These are phyloP conservation scores for Dimargaris verticillata DNA, from an alignment of 192 early-diverging fungal genomes.

Conservation along the genomic window DNA sequence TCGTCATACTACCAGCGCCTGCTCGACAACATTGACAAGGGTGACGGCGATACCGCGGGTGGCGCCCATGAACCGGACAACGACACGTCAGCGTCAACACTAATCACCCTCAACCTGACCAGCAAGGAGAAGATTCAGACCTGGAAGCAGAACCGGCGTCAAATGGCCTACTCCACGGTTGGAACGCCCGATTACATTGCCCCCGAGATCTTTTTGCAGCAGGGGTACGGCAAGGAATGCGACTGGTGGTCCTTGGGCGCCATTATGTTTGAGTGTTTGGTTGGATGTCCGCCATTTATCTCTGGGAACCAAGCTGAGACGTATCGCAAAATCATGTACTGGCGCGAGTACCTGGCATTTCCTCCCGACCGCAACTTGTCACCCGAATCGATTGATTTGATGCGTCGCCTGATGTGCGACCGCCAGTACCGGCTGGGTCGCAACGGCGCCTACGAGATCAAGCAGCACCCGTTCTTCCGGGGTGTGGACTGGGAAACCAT, in stretches of 20 bases:
- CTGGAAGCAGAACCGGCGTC: slow-evolving; percentile 93
- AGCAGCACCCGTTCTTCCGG: slow-evolving; percentile 85
- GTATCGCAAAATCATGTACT: slow-evolving; percentile 95
- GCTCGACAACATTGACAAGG: slow-evolving; percentile 47
- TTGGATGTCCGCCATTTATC: slow-evolving; percentile 97
- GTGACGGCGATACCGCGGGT: slow-evolving; percentile 25
- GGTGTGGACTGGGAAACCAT: slow-evolving; percentile 84
- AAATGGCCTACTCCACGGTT: slow-evolving; percentile 91
- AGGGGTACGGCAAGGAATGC: slow-evolving; percentile 92
- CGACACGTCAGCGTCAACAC: slow-evolving; percentile 15
- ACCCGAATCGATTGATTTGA: slow-evolving; percentile 80
- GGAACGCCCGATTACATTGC: slow-evolving; percentile 98
- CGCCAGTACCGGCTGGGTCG: slow-evolving; percentile 74
- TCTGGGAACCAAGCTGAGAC: slow-evolving; percentile 90
- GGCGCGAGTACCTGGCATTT: slow-evolving; percentile 77
- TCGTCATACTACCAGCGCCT: slow-evolving; percentile 84
- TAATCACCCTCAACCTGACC: slow-evolving; percentile 83
- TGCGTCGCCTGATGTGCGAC: slow-evolving; percentile 77
- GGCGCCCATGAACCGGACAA: slow-evolving; percentile 17
- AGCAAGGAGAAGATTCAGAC: slow-evolving; percentile 92
- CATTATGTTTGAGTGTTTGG: slow-evolving; percentile 98
- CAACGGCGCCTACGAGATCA: slow-evolving; percentile 68
- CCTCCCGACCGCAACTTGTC: slow-evolving; percentile 88
- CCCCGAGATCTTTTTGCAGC: slow-evolving; percentile 86
- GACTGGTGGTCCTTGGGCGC: slow-evolving; percentile 99